Percentiles rank a stretch among this genome's conserved stretches.
These are phyloP conservation scores for Gyromitra esculenta DNA, from an alignment of 2,329 filamentous ascomycete genomes.

Conservation along the genomic window DNA sequence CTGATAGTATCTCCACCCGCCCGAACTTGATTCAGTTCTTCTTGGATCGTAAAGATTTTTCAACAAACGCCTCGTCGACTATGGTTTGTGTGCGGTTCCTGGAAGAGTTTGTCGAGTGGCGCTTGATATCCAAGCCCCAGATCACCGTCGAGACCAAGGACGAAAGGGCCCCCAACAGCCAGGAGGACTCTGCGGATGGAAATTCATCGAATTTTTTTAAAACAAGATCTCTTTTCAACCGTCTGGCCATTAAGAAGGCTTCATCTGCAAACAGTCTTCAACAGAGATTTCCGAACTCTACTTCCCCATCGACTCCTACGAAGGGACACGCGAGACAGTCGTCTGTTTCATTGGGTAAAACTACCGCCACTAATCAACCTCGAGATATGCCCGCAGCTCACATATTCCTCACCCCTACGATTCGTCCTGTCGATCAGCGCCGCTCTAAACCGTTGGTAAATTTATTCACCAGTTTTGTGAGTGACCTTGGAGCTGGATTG, in stretches of 20 bases:
- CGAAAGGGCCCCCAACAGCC: neutral
- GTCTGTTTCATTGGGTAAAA: neutral
- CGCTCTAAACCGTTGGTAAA: slow-evolving; percentile 7
- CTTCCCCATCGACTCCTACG: neutral
- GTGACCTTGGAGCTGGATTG: neutral
- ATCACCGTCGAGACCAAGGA: neutral
- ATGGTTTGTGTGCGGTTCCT: slow-evolving; percentile 35
- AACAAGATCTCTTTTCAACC: neutral
- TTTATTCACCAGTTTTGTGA: slow-evolving; percentile 16
- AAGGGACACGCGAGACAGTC: neutral
- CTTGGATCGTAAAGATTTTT: slow-evolving; percentile 44
- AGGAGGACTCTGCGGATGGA: neutral
- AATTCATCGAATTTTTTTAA: neutral
- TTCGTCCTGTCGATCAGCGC: slow-evolving; percentile 9
- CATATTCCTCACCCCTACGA: slow-evolving; percentile 27
- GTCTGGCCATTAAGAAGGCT: neutral
- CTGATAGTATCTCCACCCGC: slow-evolving; percentile 2
- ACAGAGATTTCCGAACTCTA: neutral
- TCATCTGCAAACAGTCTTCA: slow-evolving; percentile 5
- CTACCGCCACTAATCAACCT: neutral
- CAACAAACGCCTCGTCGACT: slow-evolving; percentile 30
- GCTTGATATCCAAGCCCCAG: slow-evolving; percentile 24
- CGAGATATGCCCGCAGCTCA: slow-evolving; percentile 31
- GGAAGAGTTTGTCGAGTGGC: slow-evolving; percentile 46
- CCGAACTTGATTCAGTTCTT: slow-evolving; percentile 44